Percentiles rank a stretch among this genome's conserved stretches.
These are phyloP conservation scores for Achaetomium macrosporum DNA, from an alignment of 2,329 filamentous ascomycete genomes.

Conservation along the genomic window DNA sequence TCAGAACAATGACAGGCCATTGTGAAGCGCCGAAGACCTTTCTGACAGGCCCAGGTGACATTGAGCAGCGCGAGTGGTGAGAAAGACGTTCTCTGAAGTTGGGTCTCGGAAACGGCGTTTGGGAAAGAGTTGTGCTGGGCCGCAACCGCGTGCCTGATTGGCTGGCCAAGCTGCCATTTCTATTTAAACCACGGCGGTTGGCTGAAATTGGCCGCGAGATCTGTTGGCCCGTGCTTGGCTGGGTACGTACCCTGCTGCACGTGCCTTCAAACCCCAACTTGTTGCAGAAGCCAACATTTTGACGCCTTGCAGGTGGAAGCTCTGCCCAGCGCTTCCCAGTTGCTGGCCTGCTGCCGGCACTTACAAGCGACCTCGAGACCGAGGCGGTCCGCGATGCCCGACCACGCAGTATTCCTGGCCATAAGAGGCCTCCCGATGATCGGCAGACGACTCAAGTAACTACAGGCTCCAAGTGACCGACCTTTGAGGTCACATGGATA, in stretches of 20 bases:
- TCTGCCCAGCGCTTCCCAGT: slow-evolving; percentile 1
- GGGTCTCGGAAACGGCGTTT: slow-evolving; percentile 11
- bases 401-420: background rate
- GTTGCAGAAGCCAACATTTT: slow-evolving; percentile 11
- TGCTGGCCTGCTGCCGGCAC: slow-evolving; percentile 3
- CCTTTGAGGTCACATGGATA: background rate
- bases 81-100: slow-evolving; percentile 7
- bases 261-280: too few relatives aligned
- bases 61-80: slow-evolving; percentile 16
- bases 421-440: slow-evolving; percentile 14
- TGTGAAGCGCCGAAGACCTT: slow-evolving; percentile 22
- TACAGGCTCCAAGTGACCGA: background rate
- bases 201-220: slow-evolving; percentile 5
- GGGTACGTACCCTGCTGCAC: slow-evolving; percentile 6
- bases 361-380: background rate
- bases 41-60: slow-evolving; percentile 8
- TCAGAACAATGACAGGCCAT: slow-evolving; percentile 22
- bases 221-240: slow-evolving; percentile 2
- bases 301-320: background rate
- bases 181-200: slow-evolving; percentile 20
- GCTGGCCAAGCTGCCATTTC: slow-evolving; percentile 4
- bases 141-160: slow-evolving; percentile 19
- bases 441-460: slow-evolving; percentile 2
- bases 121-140: slow-evolving; percentile 9
- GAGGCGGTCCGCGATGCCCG: slow-evolving; percentile 9